Base-by-base conservation (phyloP, 371 early-diverging fungal genomes). In the Batrachochytrium dendrobatidis region DNA sequence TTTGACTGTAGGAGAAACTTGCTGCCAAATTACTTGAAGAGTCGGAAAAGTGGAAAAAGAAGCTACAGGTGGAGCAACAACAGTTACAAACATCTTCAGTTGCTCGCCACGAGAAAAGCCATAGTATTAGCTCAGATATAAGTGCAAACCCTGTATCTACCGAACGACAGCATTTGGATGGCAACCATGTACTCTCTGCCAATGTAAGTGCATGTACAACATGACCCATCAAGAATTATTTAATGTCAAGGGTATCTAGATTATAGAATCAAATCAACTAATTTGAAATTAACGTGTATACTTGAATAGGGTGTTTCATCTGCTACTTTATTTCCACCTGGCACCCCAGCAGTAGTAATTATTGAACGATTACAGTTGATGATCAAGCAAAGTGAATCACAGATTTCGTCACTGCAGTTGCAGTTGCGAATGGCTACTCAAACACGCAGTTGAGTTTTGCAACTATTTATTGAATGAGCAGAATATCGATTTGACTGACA, bases 391-490 rank as follows among this genome's bases (percentile, higher is more conserved):
- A 29, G 24, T 3, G 31, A 50, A 29, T 35, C 39, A 20, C 89
- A 89, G 61, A 63, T 87, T 4, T 67, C 73, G 24, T 80, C 85
- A 26, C 73, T 88, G 55, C 84, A 84, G 32, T 74, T 78, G 7
- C 91, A 89, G 60, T 63, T 87, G 20, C 75, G 80, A 30, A 73
- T 81, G 51, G 72, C 83, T 6, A 76, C 77, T 12, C 81, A 83
- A 64, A 81, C 84, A 29, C 69, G 87, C 70, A 80, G 81, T 83
- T 30, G 39, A 56, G 30, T 22, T n/a, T 22, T 6, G 25, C 15
- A 44, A n/a, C n/a, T n/a, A n/a, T n/a, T n/a, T n/a, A n/a, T n/a
- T 56, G 51, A 49, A 30, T 53, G 26, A 6, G 22, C 18, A 22
- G 54, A 26, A 32, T 34, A 22, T 44, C 7, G 15, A 17, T 17